Percentiles rank a stretch among this genome's conserved stretches.
phyloP scores from a whole-genome alignment of 768 basidiomycete genomes.

The Xanthoconium purpureum region DNA sequence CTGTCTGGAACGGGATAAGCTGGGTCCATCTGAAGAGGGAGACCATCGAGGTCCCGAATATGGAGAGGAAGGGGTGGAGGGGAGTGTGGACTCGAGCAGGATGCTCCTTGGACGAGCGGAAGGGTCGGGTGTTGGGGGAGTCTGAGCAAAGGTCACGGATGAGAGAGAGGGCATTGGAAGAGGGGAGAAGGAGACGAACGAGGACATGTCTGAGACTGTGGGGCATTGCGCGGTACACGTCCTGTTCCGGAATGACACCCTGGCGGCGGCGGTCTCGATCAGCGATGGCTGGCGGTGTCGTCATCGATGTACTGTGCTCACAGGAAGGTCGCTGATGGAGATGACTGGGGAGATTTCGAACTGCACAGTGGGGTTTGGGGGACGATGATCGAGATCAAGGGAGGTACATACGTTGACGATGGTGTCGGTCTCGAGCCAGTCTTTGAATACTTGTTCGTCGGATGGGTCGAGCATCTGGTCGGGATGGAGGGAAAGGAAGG shows the following conservation, averaged over 20 bases:
- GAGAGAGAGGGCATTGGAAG: conserved; percentile 6
- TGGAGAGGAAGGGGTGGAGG: conserved; percentile 13
- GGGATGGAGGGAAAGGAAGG: neutral
- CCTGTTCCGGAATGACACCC: conserved; percentile 30
- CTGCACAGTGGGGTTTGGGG: neutral
- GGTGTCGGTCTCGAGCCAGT: conserved; percentile 19
- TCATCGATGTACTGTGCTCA: conserved; percentile 24
- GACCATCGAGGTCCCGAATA: conserved; percentile 21
- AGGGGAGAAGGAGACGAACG: conserved; percentile 17
- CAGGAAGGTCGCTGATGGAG: conserved; percentile 24
- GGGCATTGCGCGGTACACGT: conserved; percentile 29
- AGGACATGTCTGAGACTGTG: conserved; percentile 29
- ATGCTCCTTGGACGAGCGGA: conserved; percentile 19
- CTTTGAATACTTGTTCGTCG: conserved; percentile 14
- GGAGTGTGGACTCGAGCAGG: conserved; percentile 22
- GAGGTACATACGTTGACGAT: conserved; percentile 25
- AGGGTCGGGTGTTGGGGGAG: conserved; percentile 19
- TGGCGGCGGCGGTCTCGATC: conserved; percentile 21
- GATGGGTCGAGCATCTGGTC: neutral
- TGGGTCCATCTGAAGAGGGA: conserved; percentile 11
- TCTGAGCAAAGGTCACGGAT: conserved; percentile 12
- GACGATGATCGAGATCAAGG: neutral
- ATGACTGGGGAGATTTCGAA: neutral
- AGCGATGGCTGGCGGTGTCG: conserved; percentile 15
- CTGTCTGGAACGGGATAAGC: conserved; percentile 28